phyloP scores from a whole-genome alignment of 106 monocot genomes.

The Platanthera zijinensis region DNA sequence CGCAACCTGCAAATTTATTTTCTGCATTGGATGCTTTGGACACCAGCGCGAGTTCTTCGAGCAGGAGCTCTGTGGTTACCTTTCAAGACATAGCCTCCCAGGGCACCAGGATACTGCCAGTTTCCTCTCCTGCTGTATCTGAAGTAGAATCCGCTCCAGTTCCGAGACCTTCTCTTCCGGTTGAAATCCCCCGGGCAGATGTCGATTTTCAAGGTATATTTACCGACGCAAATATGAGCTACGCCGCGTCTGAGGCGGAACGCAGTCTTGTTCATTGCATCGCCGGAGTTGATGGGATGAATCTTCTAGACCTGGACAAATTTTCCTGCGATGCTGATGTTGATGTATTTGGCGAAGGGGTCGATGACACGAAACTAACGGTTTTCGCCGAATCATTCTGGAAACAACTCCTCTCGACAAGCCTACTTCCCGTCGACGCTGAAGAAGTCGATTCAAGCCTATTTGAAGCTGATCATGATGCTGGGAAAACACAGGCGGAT shows the following conservation, averaged over 20 bases:
- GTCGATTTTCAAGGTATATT: conserved; percentile 12
- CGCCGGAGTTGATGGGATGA: not conserved
- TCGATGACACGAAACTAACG: conserved; percentile 9
- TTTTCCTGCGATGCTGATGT: not conserved
- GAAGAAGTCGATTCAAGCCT: conserved; percentile 9
- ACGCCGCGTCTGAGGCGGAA: not conserved
- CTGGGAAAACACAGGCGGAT: not conserved
- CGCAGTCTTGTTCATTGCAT: not conserved
- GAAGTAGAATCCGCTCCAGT: conserved; percentile 18
- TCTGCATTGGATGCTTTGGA: conserved; percentile 10
- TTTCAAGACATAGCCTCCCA: conserved; percentile 22
- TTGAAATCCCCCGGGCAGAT: conserved; percentile 6
- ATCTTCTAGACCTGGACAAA: conserved; percentile 4
- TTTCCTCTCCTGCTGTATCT: conserved; percentile 18
- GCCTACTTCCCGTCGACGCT: conserved; percentile 9
- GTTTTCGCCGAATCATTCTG: conserved; percentile 27
- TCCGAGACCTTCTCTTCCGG: conserved; percentile 7
- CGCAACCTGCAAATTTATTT: conserved; percentile 19
- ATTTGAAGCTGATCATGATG: conserved; percentile 4
- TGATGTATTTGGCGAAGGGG: not conserved
- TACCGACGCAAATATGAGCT: not conserved
- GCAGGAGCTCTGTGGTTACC: conserved; percentile 20
- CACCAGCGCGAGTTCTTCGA: conserved; percentile 16
- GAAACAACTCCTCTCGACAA: conserved; percentile 24
- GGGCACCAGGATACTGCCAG: conserved; percentile 11